Evolutionary conservation across 306 rosid species (phyloP).

Genomic region (Castanea sativa): DNA sequence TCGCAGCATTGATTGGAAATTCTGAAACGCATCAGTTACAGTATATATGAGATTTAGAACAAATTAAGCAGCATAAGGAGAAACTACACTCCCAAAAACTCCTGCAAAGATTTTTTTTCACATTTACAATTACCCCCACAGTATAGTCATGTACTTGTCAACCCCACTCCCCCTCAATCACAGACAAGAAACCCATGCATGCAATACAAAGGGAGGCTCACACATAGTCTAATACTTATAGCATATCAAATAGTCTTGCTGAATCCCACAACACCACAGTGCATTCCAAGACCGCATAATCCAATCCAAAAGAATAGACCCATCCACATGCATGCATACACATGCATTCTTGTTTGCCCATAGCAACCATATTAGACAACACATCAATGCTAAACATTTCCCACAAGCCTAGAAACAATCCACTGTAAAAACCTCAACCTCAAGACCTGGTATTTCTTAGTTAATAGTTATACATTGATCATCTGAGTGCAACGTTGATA

Average conservation of each 20-base stretch:
- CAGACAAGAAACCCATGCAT: not conserved
- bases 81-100: not conserved
- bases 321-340: not conserved
- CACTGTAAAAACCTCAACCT: not conserved
- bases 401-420: not conserved
- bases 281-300: not conserved
- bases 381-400: not conserved
- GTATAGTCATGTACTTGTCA: not conserved
- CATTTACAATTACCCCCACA: not conserved
- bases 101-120: not conserved
- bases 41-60: constrained; percentile 4
- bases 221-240: not conserved
- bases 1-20: constrained; percentile 41
- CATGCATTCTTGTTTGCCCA: not conserved
- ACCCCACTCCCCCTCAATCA: not conserved
- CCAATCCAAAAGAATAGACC: not conserved
- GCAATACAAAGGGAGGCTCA: not conserved
- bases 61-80: not conserved
- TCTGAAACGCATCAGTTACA: constrained; percentile 29
- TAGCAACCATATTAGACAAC: not conserved
- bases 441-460: not conserved
- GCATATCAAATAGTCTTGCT: not conserved
- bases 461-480: not conserved
- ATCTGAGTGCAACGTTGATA: not conserved
- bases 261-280: not conserved